Percentiles rank a stretch among this genome's conserved stretches.
These are phyloP conservation scores for Aspergillus saccharolyticus DNA, from an alignment of 495 filamentous ascomycete genomes.

Conservation along the genomic window DNA sequence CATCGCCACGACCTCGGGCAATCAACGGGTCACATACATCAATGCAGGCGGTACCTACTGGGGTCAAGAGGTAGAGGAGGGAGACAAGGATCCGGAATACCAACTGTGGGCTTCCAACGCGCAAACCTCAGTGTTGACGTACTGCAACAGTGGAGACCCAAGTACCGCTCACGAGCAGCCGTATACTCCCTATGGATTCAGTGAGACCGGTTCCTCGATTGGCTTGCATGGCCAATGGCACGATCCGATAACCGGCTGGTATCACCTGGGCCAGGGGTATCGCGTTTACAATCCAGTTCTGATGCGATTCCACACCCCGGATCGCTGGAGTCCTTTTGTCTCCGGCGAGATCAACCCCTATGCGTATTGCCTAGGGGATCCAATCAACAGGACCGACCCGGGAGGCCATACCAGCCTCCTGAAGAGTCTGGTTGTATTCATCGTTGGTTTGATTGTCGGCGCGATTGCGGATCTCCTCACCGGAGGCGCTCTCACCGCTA, in stretches of 20 bases:
- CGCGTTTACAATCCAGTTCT: conserved; percentile 10
- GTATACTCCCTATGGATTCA: conserved; percentile 9
- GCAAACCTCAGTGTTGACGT: neutral
- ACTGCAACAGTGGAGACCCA: neutral
- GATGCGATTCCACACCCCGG: conserved; percentile 6
- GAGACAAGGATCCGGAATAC: neutral
- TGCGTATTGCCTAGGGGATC: conserved; percentile 5
- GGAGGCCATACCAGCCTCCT: neutral
- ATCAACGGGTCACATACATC: neutral
- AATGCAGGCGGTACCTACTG: conserved; percentile 2
- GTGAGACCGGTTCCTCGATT: neutral
- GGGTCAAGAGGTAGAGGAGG: conserved; percentile 1
- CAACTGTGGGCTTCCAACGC: conserved; percentile 6
- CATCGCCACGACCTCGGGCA: conserved; percentile 1
- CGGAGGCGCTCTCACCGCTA: neutral
- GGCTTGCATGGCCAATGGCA: conserved; percentile 12
- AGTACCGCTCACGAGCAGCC: neutral
- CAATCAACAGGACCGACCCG: conserved; percentile 6
- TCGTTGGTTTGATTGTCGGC: neutral
- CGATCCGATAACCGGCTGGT: conserved; percentile 12
- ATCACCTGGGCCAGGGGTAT: conserved; percentile 9
- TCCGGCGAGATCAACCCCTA: conserved; percentile 12
- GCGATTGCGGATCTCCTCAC: conserved; percentile 1
- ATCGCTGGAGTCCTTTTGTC: conserved; percentile 9
- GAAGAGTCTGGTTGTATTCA: neutral